Evolutionary conservation across 2,329 filamentous ascomycete species (phyloP).

Genomic region (Arthrobotrys entomopaga): DNA sequence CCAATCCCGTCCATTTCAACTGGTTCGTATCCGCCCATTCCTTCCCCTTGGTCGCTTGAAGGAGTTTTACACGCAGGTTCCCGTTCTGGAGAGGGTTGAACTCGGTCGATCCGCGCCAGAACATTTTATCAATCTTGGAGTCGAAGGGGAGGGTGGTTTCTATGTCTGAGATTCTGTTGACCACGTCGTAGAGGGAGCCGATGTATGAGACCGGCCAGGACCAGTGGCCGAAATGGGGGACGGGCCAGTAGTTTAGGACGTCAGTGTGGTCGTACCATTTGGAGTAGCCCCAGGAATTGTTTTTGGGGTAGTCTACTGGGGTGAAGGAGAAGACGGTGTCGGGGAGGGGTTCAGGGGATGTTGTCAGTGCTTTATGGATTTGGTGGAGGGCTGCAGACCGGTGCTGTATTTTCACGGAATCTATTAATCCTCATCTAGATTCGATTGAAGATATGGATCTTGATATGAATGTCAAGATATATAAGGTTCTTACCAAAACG

Average conservation of each 20-base stretch:
- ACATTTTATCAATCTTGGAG: constrained; percentile 59
- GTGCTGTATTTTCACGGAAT: constrained; percentile 16
- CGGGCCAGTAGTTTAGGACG: constrained; percentile 47
- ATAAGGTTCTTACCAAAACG: constrained; percentile 40
- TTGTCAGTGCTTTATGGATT: constrained; percentile 39
- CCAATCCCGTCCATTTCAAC: constrained; percentile 61
- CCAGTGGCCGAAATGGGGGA: constrained; percentile 54
- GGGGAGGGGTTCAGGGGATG: constrained; percentile 44
- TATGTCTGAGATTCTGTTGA: constrained; percentile 24
- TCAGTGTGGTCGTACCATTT: constrained; percentile 54
- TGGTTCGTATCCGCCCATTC: constrained; percentile 67
- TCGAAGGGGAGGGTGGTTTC: constrained; percentile 58
- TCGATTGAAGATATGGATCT: no score
- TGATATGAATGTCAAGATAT: no score
- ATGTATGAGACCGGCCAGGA: constrained; percentile 50
- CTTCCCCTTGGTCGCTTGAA: constrained; percentile 61
- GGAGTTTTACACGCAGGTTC: constrained; percentile 63
- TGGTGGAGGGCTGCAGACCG: constrained; percentile 48
- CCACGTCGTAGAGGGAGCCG: constrained; percentile 39
- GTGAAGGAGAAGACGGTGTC: constrained; percentile 53
- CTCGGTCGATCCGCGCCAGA: constrained; percentile 66
- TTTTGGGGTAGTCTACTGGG: constrained; percentile 49
- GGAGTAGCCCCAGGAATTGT: constrained; percentile 52
- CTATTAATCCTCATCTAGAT: background rate
- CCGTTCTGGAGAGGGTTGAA: constrained; percentile 65